phyloP scores from a whole-genome alignment of 257 asterid species.

The Gardenia jasminoides region DNA sequence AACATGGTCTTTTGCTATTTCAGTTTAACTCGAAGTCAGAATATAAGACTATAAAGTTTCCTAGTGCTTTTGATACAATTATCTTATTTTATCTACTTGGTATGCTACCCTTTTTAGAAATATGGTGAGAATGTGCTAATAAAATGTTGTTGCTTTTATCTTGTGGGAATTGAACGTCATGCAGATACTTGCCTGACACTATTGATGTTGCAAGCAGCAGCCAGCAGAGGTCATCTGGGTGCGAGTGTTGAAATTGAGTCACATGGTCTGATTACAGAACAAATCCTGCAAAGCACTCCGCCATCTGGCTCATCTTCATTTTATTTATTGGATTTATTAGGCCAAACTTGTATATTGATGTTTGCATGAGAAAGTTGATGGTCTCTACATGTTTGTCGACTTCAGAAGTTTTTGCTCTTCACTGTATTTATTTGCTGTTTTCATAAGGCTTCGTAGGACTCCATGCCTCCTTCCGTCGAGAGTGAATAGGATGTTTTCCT shows the following conservation, averaged over 20 bases:
- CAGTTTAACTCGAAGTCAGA: not conserved
- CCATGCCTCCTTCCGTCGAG: not conserved
- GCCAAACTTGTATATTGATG: constrained; percentile 25
- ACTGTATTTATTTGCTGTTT: not conserved
- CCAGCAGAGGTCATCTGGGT: constrained; percentile 74
- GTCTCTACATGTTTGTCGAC: constrained; percentile 20
- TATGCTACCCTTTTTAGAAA: not conserved
- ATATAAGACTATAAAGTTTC: not conserved
- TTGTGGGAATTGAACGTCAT: constrained; percentile 14
- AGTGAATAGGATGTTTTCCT: not conserved
- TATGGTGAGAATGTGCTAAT: not conserved
- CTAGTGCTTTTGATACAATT: not conserved
- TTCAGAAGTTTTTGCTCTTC: constrained; percentile 2
- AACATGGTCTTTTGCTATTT: not conserved
- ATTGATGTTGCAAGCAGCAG: constrained; percentile 73
- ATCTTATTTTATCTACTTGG: not conserved
- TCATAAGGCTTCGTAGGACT: not conserved
- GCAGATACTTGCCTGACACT: constrained; percentile 91
- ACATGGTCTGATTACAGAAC: not conserved
- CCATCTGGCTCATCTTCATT: constrained; percentile 5
- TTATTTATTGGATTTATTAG: constrained; percentile 14
- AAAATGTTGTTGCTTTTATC: not conserved
- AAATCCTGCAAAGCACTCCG: not conserved
- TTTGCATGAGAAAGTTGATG: constrained; percentile 1
- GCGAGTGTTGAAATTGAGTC: constrained; percentile 54